These are phyloP conservation scores for Pisolithus orientalis DNA, from an alignment of 768 basidiomycete species.

Conservation along the genomic window DNA sequence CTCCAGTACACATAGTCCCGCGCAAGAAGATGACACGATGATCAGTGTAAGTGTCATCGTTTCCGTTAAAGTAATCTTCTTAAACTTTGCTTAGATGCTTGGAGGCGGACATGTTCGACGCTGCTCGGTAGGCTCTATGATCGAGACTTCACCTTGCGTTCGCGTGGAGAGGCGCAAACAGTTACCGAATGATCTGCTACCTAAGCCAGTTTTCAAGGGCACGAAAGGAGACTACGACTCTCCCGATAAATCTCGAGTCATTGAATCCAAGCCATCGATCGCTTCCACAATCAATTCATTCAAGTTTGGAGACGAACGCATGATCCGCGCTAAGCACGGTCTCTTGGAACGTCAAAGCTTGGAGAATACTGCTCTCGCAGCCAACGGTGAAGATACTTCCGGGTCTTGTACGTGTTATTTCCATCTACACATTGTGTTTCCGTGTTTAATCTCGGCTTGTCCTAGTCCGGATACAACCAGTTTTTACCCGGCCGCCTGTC, in stretches of 20 bases:
- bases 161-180: conserved; percentile 61
- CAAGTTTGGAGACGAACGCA: conserved; percentile 61
- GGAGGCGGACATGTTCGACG: conserved; percentile 73
- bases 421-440: not conserved
- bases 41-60: conserved; percentile 47
- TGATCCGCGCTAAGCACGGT: conserved; percentile 59
- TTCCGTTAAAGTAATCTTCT: conserved; percentile 2
- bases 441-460: conserved; percentile 5
- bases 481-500: conserved; percentile 56
- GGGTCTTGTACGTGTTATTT: conserved; percentile 40
- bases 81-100: conserved; percentile 51
- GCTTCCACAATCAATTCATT: conserved; percentile 51
- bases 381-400: conserved; percentile 56
- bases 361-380: conserved; percentile 59
- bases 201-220: conserved; percentile 30
- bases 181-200: conserved; percentile 19
- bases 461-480: conserved; percentile 41
- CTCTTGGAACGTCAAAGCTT: conserved; percentile 59
- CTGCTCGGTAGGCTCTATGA: conserved; percentile 56
- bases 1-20: conserved; percentile 40
- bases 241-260: conserved; percentile 39
- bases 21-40: conserved; percentile 76
- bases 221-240: conserved; percentile 30
- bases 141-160: conserved; percentile 66
- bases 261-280: conserved; percentile 57